Conservation (phyloP, 345 rosid genomes). For the Eucalyptus virginea region DNA sequence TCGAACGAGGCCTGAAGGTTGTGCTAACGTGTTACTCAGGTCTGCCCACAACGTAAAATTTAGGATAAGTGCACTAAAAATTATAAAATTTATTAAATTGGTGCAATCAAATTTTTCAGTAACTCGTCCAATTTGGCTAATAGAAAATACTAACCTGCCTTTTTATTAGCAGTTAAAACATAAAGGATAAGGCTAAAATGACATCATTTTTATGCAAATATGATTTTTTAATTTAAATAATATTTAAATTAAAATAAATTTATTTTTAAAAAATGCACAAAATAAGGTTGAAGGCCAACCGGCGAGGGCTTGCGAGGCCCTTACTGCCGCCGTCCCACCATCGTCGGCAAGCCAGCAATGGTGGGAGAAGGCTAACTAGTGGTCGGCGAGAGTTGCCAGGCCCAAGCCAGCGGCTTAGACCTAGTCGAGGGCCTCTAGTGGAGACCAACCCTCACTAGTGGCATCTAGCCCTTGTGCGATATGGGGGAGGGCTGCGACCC, state of each 20-base stretch:
- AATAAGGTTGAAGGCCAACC: neutral
- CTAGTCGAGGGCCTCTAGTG: no score
- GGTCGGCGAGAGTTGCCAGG: no score
- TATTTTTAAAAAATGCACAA: neutral
- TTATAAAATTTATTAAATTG: no score
- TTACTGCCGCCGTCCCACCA: fast-evolving
- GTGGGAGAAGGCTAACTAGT: no score
- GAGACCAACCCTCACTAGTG: no score
- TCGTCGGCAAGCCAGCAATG: no score
- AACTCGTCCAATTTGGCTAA: no score
- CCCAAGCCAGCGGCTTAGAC: fast-evolving
- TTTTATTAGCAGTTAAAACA: neutral
- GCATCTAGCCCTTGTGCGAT: fast-evolving
- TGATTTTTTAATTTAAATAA: no score
- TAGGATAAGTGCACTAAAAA: no score
- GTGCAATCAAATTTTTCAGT: no score
- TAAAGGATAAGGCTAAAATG: neutral
- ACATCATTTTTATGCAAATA: neutral
- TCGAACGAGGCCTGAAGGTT: neutral
- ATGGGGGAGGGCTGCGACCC: fast-evolving
- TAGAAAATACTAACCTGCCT: fast-evolving
- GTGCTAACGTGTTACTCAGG: neutral
- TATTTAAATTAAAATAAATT: no score
- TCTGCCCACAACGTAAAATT: neutral
- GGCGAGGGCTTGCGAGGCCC: neutral